Evolutionary conservation across 2,329 filamentous ascomycete species (phyloP).

Genomic region (Colletotrichum eremochloae): DNA sequence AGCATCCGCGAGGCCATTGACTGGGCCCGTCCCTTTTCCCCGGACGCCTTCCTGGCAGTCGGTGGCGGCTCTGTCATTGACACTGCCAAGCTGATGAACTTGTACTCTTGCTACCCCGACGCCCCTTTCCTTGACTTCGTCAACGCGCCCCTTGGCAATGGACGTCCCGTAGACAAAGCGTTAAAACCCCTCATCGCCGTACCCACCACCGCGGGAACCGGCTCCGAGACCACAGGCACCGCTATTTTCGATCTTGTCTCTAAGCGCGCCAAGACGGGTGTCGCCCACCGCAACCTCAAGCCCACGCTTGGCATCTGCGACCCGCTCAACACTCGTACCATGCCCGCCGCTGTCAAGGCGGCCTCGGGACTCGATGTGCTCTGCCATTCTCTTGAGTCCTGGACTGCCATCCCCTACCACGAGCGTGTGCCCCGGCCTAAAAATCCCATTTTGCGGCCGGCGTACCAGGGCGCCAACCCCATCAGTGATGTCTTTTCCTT

Average conservation of each 20-base stretch:
- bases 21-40: conserved; percentile 82
- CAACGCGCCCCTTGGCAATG: conserved; percentile 92
- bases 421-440: conserved; percentile 85
- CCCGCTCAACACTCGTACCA: conserved; percentile 92
- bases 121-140: conserved; percentile 98
- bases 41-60: conserved; percentile 93
- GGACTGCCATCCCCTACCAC: conserved; percentile 96
- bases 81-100: conserved; percentile 98
- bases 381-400: conserved; percentile 95
- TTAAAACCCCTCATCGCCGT: conserved; percentile 85
- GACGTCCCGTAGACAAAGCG: conserved; percentile 78
- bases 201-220: conserved; percentile 86
- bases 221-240: conserved; percentile 95
- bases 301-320: conserved; percentile 91
- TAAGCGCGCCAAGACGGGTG: conserved; percentile 92
- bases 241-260: conserved; percentile 97
- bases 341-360: conserved; percentile 95
- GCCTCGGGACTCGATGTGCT: conserved; percentile 93
- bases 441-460: conserved; percentile 91
- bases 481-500: conserved; percentile 98
- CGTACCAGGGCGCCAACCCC: conserved; percentile 97
- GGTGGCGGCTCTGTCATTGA: conserved; percentile 96
- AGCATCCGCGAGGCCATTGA: conserved; percentile 91
- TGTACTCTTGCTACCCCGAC: conserved; percentile 91
- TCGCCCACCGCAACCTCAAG: conserved; percentile 95